phyloP scores from a whole-genome alignment of 2,329 filamentous ascomycete species.

The Elsinoe necatrix region DNA sequence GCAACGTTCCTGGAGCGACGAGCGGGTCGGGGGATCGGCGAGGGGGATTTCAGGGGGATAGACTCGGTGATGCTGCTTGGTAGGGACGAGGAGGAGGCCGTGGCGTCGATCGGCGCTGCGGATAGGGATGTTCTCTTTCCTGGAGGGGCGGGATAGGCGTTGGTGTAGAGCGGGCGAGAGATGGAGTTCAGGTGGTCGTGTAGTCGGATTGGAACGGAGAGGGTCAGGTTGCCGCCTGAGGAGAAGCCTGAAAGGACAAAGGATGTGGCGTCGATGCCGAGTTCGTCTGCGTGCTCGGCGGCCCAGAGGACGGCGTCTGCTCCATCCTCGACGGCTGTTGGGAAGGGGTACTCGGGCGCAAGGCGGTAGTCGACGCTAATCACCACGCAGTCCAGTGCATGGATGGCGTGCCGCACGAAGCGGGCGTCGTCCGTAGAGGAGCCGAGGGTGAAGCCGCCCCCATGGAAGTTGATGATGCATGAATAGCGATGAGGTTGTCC shows the following conservation, averaged over 20 bases:
- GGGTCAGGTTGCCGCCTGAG: slow-evolving; percentile 54
- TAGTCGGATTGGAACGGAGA: slow-evolving; percentile 52
- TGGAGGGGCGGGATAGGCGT: background rate
- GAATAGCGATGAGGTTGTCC: slow-evolving; percentile 36
- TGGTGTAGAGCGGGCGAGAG: slow-evolving; percentile 18
- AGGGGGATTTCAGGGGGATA: slow-evolving; percentile 12
- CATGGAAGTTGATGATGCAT: slow-evolving; percentile 56
- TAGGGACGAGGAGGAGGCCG: slow-evolving; percentile 16
- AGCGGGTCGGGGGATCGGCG: slow-evolving; percentile 20
- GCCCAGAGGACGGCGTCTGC: slow-evolving; percentile 54
- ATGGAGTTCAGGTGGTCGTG: slow-evolving; percentile 38
- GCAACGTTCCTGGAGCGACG: slow-evolving; percentile 18
- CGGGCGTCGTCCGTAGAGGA: slow-evolving; percentile 52
- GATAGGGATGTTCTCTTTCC: background rate
- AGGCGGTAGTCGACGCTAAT: slow-evolving; percentile 54
- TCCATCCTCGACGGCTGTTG: slow-evolving; percentile 55
- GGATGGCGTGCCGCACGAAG: slow-evolving; percentile 50
- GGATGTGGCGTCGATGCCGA: slow-evolving; percentile 49
- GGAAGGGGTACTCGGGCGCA: slow-evolving; percentile 54
- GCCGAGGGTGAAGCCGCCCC: slow-evolving; percentile 55
- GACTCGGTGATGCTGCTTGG: slow-evolving; percentile 19
- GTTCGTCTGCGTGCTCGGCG: slow-evolving; percentile 45
- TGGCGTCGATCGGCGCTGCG: slow-evolving; percentile 10
- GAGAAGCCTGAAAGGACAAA: slow-evolving; percentile 55
- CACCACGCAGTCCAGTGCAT: slow-evolving; percentile 49